Evolutionary conservation across 108 stramenopile genomes (phyloP).

Genomic region (Thalassiosira profunda): DNA sequence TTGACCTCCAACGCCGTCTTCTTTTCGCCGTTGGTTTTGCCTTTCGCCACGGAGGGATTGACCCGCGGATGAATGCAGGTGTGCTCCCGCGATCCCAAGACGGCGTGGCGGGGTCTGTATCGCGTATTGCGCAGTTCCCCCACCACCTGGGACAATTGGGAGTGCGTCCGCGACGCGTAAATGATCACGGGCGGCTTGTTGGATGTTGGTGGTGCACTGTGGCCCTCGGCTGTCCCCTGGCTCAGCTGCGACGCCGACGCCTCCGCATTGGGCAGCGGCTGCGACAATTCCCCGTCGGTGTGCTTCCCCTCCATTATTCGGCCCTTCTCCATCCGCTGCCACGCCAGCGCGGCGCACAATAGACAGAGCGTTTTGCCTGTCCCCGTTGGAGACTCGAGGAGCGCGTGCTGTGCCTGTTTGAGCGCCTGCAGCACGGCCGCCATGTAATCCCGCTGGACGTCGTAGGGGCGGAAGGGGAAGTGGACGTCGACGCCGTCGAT

Average conservation of each 20-base stretch:
- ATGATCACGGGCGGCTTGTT: constrained; percentile 79
- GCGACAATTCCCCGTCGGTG: neutral
- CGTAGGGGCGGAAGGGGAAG: constrained; percentile 97
- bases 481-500: constrained; percentile 81
- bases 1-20: constrained; percentile 62
- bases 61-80: constrained; percentile 97
- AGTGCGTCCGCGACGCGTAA: constrained; percentile 98
- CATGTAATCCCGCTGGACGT: constrained; percentile 96
- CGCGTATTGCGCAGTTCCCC: constrained; percentile 92
- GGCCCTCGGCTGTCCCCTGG: neutral
- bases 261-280: neutral
- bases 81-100: constrained; percentile 97
- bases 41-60: constrained; percentile 50
- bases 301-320: neutral
- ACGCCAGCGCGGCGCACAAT: constrained; percentile 84
- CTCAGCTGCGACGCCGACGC: neutral
- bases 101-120: constrained; percentile 93
- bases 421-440: constrained; percentile 87
- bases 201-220: neutral
- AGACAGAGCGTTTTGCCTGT: constrained; percentile 94
- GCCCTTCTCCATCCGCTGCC: constrained; percentile 71
- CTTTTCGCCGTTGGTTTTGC: constrained; percentile 16
- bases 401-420: constrained; percentile 67
- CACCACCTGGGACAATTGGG: constrained; percentile 97
- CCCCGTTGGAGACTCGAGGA: constrained; percentile 94